Evolutionary conservation across 208 protist genomes (phyloP).

Genomic region (Plasmodiophora brassicae): DNA sequence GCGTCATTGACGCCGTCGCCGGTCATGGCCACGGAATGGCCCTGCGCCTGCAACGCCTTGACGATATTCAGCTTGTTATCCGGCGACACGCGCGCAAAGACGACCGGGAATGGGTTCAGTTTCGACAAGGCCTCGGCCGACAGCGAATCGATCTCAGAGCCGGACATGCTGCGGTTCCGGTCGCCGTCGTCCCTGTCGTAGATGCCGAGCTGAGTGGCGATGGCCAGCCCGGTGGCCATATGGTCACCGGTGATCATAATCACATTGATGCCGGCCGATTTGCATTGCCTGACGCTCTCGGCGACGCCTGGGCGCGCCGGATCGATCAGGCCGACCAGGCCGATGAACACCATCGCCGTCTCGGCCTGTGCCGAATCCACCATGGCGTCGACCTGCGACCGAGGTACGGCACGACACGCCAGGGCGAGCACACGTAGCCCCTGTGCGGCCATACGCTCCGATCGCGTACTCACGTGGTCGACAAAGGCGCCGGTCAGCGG

Average conservation of each 20-base stretch:
- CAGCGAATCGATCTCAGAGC: neutral
- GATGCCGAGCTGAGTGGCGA: constrained; percentile 66
- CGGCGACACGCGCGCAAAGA: constrained; percentile 38
- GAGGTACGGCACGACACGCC: too few species aligned
- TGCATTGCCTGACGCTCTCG: constrained; percentile 55
- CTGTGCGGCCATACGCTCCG: neutral
- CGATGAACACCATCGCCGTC: constrained; percentile 50
- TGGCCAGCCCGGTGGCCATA: constrained; percentile 63
- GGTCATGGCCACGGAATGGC: constrained; percentile 55
- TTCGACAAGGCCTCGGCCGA: neutral
- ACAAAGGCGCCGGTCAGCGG: neutral
- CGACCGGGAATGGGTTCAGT: constrained; percentile 28
- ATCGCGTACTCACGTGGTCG: neutral
- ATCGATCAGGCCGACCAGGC: constrained; percentile 77
- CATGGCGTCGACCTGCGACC: constrained; percentile 31
- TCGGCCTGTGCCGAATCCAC: constrained; percentile 46
- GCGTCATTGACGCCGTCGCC: constrained; percentile 65
- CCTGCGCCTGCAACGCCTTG: constrained; percentile 46
- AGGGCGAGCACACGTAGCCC: constrained; percentile 7
- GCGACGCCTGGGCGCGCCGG: constrained; percentile 70
- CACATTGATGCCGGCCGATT: constrained; percentile 72
- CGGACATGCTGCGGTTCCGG: neutral
- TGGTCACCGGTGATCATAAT: constrained; percentile 80
- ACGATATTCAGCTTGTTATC: constrained; percentile 56
- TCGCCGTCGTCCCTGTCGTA: constrained; percentile 56